Conservation (phyloP, 257 asterid species). For the Gentiana straminea region DNA sequence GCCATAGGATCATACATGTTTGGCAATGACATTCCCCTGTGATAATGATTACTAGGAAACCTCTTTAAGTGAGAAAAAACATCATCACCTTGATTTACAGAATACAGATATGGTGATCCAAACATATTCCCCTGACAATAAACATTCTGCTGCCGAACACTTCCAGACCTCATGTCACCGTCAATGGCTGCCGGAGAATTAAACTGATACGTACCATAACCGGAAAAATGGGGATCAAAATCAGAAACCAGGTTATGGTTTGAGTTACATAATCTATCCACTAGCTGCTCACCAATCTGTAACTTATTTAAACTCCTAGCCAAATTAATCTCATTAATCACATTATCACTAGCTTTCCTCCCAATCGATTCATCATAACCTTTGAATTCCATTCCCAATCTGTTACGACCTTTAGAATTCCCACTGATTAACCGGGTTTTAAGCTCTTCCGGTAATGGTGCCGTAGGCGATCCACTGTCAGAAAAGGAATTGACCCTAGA, state of each 20-base stretch:
- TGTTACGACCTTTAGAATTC: slow-evolving; percentile 9
- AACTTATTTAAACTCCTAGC: slow-evolving; percentile 36
- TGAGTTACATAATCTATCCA: slow-evolving; percentile 13
- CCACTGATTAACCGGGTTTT: slow-evolving; percentile 23
- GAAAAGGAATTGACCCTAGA: slow-evolving; percentile 38
- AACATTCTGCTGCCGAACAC: slow-evolving; percentile 28
- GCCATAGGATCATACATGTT: slow-evolving; percentile 19
- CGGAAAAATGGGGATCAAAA: slow-evolving; percentile 18
- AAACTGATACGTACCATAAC: slow-evolving; percentile 23
- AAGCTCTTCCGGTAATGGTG: slow-evolving; percentile 35
- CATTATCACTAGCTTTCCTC: slow-evolving; percentile 15
- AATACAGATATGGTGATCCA: slow-evolving; percentile 20
- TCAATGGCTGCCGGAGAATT: slow-evolving; percentile 23
- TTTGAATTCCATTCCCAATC: slow-evolving; percentile 25
- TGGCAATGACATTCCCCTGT: slow-evolving; percentile 25
- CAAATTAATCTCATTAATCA: slow-evolving; percentile 29
- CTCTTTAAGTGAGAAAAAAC: slow-evolving; percentile 18
- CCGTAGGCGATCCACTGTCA: slow-evolving; percentile 41
- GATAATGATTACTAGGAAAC: slow-evolving; percentile 17
- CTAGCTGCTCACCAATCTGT: slow-evolving; percentile 37
- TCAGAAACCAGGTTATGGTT: slow-evolving; percentile 22
- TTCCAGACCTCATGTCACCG: slow-evolving; percentile 18
- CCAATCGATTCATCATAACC: slow-evolving; percentile 5
- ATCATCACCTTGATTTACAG: slow-evolving; percentile 19
- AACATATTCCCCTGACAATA: slow-evolving; percentile 15